phyloP scores from a whole-genome alignment of 371 early-diverging fungal species.

The Zancudomyces culisetae region DNA sequence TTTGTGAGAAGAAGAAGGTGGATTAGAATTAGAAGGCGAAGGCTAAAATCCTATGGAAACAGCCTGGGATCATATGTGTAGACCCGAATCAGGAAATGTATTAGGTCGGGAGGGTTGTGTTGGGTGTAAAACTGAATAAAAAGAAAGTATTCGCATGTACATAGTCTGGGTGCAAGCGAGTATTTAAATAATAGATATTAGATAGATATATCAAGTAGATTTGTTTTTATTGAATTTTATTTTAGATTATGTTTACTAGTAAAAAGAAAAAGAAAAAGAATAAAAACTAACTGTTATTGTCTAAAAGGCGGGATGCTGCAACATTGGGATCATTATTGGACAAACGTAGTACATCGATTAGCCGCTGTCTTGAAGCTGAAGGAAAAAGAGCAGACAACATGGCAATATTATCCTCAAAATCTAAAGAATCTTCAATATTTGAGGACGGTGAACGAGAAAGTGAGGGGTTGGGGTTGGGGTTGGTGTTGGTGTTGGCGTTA shows the following conservation, averaged over 20 bases:
- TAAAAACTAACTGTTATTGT: background rate
- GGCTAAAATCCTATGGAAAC: no score
- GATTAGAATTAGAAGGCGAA: background rate
- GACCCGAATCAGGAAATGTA: no score
- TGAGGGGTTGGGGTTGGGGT: background rate
- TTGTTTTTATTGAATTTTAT: no score
- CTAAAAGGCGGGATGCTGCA: background rate
- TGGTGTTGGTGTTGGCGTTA: background rate
- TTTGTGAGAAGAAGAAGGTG: background rate
- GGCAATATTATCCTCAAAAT: constrained; percentile 5
- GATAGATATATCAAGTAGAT: no score
- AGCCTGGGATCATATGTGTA: no score
- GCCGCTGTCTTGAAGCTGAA: constrained; percentile 4
- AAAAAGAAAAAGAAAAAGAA: background rate
- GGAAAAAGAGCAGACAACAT: constrained; percentile 13
- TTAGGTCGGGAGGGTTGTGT: no score
- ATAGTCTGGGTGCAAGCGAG: no score
- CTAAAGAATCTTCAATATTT: no score
- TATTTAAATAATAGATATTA: no score
- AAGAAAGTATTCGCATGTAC: background rate
- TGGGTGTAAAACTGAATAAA: no score
- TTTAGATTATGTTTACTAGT: no score
- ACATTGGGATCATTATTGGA: constrained; percentile 9
- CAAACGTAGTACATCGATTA: constrained; percentile 6
- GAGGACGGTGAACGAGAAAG: background rate